phyloP scores from a whole-genome alignment of 2,329 filamentous ascomycete species.

The Orbilia ellipsospora region DNA sequence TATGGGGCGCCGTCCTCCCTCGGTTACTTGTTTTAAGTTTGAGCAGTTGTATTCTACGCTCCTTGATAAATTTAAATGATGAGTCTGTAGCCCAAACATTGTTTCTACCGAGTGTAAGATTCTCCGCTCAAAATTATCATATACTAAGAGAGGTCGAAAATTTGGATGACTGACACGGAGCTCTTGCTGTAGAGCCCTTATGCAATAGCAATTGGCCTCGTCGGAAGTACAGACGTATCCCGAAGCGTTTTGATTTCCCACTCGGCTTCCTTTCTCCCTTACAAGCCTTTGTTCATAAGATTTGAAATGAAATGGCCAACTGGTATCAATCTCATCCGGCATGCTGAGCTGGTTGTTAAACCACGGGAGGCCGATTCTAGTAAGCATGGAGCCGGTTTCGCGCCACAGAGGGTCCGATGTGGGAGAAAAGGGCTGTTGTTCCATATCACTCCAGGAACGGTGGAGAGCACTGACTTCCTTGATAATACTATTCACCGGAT shows the following conservation, averaged over 20 bases:
- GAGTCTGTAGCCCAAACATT: conserved; percentile 24
- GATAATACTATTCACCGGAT: conserved; percentile 23
- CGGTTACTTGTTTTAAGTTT: not conserved
- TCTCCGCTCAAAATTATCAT: conserved; percentile 27
- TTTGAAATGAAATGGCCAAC: conserved; percentile 45
- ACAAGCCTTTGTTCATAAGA: conserved; percentile 17
- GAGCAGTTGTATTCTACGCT: too few species aligned
- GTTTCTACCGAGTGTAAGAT: conserved; percentile 10
- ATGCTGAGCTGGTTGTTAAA: conserved; percentile 33
- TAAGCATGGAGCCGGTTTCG: conserved; percentile 13
- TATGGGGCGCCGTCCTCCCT: conserved; percentile 3
- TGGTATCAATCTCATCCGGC: conserved; percentile 39
- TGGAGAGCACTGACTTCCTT: conserved; percentile 2
- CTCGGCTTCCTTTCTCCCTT: conserved; percentile 22
- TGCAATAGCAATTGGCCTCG: conserved; percentile 46
- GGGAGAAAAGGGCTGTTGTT: conserved; percentile 24
- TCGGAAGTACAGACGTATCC: conserved; percentile 20
- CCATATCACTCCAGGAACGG: not conserved
- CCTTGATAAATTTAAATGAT: conserved; percentile 18
- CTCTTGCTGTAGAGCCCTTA: conserved; percentile 41
- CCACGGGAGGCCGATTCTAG: conserved; percentile 33
- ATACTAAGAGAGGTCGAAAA: conserved; percentile 8
- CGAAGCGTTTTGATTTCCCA: conserved; percentile 19
- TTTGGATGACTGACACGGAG: conserved; percentile 12
- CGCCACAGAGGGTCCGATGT: conserved; percentile 30